Evolutionary conservation across 1,284 basidiomycete genomes (phyloP).

Genomic region (Erythrobasidium hasegawianum): DNA sequence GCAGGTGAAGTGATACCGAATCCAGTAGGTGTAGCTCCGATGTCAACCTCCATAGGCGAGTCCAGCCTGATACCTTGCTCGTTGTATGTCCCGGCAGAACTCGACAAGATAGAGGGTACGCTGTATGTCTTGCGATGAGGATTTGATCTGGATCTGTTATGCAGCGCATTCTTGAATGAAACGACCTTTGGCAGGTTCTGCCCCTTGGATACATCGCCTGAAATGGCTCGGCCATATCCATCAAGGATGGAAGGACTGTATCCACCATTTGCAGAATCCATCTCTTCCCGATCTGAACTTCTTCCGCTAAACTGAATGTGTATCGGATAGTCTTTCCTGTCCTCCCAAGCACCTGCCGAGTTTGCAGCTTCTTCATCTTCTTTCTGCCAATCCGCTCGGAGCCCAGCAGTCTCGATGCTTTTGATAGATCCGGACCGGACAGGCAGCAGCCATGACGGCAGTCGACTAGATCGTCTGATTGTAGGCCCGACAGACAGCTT

Average conservation of each 20-base stretch:
- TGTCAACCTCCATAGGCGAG: slow-evolving; percentile 11
- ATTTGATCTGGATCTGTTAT: no score
- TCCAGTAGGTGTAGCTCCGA: not conserved
- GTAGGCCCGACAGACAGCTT: slow-evolving; percentile 6
- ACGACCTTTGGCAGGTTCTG: no score
- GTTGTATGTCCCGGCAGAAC: slow-evolving; percentile 3
- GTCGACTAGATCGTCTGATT: slow-evolving; percentile 10
- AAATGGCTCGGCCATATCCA: no score
- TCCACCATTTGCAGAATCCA: no score
- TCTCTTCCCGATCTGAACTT: no score
- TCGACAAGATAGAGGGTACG: not conserved
- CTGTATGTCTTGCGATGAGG: no score
- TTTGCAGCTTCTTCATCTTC: not conserved
- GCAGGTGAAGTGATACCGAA: not conserved
- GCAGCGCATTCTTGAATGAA: no score
- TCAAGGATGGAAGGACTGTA: no score
- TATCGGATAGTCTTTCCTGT: not conserved
- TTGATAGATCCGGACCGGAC: not conserved
- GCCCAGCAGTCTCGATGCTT: not conserved
- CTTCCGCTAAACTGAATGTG: no score
- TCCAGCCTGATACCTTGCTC: slow-evolving; percentile 6
- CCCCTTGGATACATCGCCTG: no score
- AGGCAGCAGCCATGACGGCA: slow-evolving; percentile 12
- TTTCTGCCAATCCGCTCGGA: not conserved
- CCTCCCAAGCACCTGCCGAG: not conserved